Evolutionary conservation across 2,329 filamentous ascomycete species (phyloP).

Genomic region (Alternaria triticimaculans): DNA sequence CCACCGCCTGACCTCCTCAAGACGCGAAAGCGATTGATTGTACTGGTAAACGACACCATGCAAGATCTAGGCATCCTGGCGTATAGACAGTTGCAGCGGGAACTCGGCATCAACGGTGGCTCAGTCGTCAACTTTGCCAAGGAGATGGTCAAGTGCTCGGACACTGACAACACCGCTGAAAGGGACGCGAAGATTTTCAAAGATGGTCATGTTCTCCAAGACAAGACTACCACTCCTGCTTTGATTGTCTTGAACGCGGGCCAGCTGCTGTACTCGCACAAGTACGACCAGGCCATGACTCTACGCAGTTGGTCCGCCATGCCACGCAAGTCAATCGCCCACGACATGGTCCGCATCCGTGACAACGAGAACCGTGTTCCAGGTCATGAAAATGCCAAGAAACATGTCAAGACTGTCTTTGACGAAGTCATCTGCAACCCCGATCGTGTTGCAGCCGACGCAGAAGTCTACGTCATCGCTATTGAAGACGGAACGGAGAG

Average conservation of each 20-base stretch:
- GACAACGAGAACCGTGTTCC: constrained; percentile 66
- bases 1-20: constrained; percentile 60
- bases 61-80: constrained; percentile 80
- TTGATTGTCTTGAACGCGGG: constrained; percentile 81
- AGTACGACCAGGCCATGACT: constrained; percentile 66
- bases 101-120: constrained; percentile 72
- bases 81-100: constrained; percentile 68
- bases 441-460: constrained; percentile 54
- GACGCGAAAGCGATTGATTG: constrained; percentile 67
- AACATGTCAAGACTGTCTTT: constrained; percentile 74
- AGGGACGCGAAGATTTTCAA: constrained; percentile 20
- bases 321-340: constrained; percentile 66
- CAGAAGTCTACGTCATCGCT: constrained; percentile 72
- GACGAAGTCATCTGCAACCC: constrained; percentile 62
- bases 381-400: constrained; percentile 61
- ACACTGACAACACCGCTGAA: constrained; percentile 4
- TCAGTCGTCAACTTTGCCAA: constrained; percentile 70
- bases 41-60: constrained; percentile 79
- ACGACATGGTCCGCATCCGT: constrained; percentile 61
- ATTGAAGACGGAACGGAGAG: constrained; percentile 70
- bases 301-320: constrained; percentile 62
- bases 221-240: constrained; percentile 53
- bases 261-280: constrained; percentile 77
- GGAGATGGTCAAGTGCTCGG: constrained; percentile 48
- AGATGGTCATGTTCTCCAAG: constrained; percentile 27